phyloP scores from a whole-genome alignment of 805 yeast genomes.

The Cyberlindnera veronae region DNA sequence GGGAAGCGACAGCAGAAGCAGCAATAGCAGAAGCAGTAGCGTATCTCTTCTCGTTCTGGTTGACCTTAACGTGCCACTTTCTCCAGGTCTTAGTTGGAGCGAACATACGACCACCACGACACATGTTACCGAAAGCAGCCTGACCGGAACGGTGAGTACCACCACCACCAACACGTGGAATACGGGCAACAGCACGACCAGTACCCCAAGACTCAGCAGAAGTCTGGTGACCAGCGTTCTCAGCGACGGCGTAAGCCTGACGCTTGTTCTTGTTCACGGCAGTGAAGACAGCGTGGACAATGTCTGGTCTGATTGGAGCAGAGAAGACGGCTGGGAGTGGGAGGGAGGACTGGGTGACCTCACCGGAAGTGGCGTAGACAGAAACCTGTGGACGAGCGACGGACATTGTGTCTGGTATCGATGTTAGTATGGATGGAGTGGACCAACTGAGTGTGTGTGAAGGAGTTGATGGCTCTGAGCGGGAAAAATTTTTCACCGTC shows the following conservation, averaged over 20 bases:
- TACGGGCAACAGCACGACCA: slow-evolving; percentile 99
- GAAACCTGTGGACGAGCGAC: slow-evolving; percentile 92
- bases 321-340: slow-evolving; percentile 98
- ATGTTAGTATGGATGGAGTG: slow-evolving; percentile 9
- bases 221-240: slow-evolving; percentile 99
- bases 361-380: slow-evolving; percentile 86
- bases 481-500: slow-evolving; percentile 13
- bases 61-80: slow-evolving; percentile 99
- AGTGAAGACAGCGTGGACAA: slow-evolving; percentile 98
- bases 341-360: slow-evolving; percentile 75
- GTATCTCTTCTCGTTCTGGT: slow-evolving; percentile 99
- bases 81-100: slow-evolving; percentile 99
- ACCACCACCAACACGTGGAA: slow-evolving; percentile 99
- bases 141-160: slow-evolving; percentile 99
- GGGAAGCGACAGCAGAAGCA: slow-evolving; percentile 97
- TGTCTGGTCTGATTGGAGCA: slow-evolving; percentile 99
- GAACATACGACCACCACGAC: slow-evolving; percentile 99
- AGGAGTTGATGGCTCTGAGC: not conserved
- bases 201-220: slow-evolving; percentile 99
- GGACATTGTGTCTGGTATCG: slow-evolving; percentile 29
- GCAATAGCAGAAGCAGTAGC: slow-evolving; percentile 99
- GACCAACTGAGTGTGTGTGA: not conserved
- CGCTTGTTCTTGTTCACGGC: slow-evolving; percentile 99
- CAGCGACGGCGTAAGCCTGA: slow-evolving; percentile 99
- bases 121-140: slow-evolving; percentile 99